Evolutionary conservation across 441 rosid genomes (phyloP), one percentile per base, ranked within the genome.

Genomic region (Populus hybrid): DNA sequence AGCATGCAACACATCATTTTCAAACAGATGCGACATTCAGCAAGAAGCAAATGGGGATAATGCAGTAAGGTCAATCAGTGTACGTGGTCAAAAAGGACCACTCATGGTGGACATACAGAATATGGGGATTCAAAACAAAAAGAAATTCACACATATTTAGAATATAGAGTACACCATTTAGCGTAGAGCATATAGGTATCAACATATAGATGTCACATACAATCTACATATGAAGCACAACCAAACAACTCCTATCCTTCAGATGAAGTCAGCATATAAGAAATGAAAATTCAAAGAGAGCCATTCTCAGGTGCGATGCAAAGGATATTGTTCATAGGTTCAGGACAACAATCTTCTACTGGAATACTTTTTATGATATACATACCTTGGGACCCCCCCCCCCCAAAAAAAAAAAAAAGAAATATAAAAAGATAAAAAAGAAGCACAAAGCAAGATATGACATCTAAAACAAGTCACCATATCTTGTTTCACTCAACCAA

Each of bases 21-120:
- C 67, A 66, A 77, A n/a, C 71, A 42, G 46, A 72, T 34, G 34
- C 16, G 61, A 59, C 75, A 77, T 32, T 75, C 67, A 36, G 75
- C 68, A 38, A 53, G 63, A 11, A 73, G 59, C 71, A 75, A 34
- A 32, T 16, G 6, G 57, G 57, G n/a, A 50, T 50, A 50, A 50
- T 50, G 57, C 19, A 50, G 57, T 50, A 50, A 35, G 61, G 61
- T 53, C 61, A 53, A 18, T 38, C 46, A 38, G 46, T 9, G 42
- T 38, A 38, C 11, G 2, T 38, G 46, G 46, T 38, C 12, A 38
- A 38, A 38, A 38, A 9, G 46, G 46, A 38, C 46, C 46, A 38
- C 46, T 38, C 46, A 38, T 38, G 46, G 46, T 38, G 46, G 46
- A 38, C 46, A 9, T 38, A 2, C 46, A 38, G 12, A 38, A 38